A percentile compares a stretch with the other conserved stretches of the same genome.
phyloP scores from a whole-genome alignment of 169 alveolate genomes.

The Hepatocystis sp. region DNA sequence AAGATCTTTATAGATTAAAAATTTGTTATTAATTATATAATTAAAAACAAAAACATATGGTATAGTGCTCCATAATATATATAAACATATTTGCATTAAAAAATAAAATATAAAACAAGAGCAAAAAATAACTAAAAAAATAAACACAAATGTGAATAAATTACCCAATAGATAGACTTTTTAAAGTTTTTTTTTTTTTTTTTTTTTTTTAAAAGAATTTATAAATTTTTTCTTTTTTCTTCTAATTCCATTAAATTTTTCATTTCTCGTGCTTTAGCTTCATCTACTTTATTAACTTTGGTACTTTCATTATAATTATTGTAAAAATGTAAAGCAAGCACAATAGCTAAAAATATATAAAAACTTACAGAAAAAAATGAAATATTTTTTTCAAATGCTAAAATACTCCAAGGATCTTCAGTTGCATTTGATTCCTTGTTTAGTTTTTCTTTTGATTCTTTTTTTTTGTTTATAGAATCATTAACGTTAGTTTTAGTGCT shows the following conservation, averaged over 20 bases:
- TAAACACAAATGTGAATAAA: neutral
- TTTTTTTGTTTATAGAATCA: conserved; percentile 24
- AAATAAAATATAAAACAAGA: no score
- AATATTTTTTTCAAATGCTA: conserved; percentile 61
- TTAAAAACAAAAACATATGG: no score
- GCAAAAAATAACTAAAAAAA: no score
- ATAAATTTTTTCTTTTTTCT: conserved; percentile 28
- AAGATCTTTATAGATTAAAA: no score
- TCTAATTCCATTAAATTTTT: conserved; percentile 33
- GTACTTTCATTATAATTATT: conserved; percentile 22
- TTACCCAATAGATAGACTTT: neutral
- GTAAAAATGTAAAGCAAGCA: conserved; percentile 58
- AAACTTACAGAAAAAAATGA: conserved; percentile 59
- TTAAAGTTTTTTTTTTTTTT: neutral
- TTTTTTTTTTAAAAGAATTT: no score
- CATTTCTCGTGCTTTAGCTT: conserved; percentile 41
- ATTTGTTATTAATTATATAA: no score
- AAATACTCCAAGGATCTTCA: conserved; percentile 13
- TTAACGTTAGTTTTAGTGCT: neutral
- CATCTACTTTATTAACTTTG: conserved; percentile 6
- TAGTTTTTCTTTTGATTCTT: conserved; percentile 13
- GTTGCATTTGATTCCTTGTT: conserved; percentile 3
- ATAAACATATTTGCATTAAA: no score
- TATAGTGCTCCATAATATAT: no score
- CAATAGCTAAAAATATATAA: conserved; percentile 41